Conservation (phyloP, 805 yeast genomes). For the Cyberlindnera amylophila region DNA sequence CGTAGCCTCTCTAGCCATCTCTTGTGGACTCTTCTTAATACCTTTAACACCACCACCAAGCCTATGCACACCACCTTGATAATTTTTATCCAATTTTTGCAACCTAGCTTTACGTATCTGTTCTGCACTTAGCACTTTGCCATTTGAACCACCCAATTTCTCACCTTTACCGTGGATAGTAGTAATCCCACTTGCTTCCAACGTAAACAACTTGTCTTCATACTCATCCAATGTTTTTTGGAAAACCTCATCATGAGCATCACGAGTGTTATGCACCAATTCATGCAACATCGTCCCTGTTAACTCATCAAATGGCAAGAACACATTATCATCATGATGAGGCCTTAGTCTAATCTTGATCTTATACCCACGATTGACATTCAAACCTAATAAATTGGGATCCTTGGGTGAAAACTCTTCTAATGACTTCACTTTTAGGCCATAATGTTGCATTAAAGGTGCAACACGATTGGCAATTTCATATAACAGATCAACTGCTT, state of each 20-base stretch:
- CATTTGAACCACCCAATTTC: conserved; percentile 8
- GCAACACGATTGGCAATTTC: conserved; percentile 68
- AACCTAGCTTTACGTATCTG: conserved; percentile 37
- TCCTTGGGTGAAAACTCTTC: conserved; percentile 81
- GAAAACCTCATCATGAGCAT: conserved; percentile 77
- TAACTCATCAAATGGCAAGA: conserved; percentile 61
- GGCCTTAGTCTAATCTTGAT: conserved; percentile 69
- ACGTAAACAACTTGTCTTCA: conserved; percentile 32
- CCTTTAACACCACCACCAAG: conserved; percentile 6
- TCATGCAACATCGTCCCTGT: conserved; percentile 88
- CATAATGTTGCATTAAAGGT: conserved; percentile 69
- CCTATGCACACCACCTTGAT: conserved; percentile 16
- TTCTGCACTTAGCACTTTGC: conserved; percentile 24
- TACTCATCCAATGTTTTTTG: conserved; percentile 62
- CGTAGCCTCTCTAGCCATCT: conserved; percentile 55
- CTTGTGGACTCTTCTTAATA: conserved; percentile 34
- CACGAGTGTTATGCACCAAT: conserved; percentile 71
- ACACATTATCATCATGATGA: conserved; percentile 45
- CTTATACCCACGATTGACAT: conserved; percentile 73
- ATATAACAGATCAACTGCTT: conserved; percentile 58
- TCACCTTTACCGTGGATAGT: conserved; percentile 17
- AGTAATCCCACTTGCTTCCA: conserved; percentile 35
- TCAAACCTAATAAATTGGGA: conserved; percentile 66
- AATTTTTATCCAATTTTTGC: conserved; percentile 33
- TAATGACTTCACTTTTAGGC: conserved; percentile 60